Conservation (phyloP, 805 yeast species). For the Metschnikowia lochheadii region DNA sequence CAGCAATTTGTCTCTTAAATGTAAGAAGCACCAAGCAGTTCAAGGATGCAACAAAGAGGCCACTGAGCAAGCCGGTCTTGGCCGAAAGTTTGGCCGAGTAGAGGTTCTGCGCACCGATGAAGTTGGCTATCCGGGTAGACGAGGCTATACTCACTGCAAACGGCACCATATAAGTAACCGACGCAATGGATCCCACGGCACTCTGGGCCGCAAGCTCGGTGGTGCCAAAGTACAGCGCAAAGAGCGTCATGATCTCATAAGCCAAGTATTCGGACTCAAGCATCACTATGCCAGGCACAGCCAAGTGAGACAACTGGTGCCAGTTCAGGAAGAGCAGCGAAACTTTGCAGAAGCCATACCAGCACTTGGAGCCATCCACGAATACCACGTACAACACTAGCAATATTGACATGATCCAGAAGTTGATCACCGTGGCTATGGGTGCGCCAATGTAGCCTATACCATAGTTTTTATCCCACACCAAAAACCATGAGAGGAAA, state of each 20-base stretch:
- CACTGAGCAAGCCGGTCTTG: conserved; percentile 27
- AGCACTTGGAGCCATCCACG: conserved; percentile 64
- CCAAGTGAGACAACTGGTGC: conserved; percentile 34
- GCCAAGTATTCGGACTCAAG: conserved; percentile 44
- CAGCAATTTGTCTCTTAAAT: conserved; percentile 48
- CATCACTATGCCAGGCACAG: conserved; percentile 45
- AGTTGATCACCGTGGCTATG: conserved; percentile 39
- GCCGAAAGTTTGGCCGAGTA: conserved; percentile 36
- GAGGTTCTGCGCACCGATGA: conserved; percentile 41
- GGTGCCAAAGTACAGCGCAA: conserved; percentile 47
- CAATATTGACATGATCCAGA: conserved; percentile 38
- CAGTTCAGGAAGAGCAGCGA: conserved; percentile 32
- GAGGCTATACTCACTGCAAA: conserved; percentile 44
- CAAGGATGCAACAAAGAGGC: conserved; percentile 24
- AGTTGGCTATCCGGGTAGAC: conserved; percentile 43
- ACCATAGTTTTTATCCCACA: conserved; percentile 40
- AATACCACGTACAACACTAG: conserved; percentile 32
- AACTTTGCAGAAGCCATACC: conserved; percentile 55
- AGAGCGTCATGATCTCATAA: conserved; percentile 43
- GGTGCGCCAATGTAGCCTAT: conserved; percentile 44
- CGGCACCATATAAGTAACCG: conserved; percentile 43
- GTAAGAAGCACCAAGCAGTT: conserved; percentile 46
- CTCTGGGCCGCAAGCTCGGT: conserved; percentile 49
- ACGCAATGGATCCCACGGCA: conserved; percentile 45
- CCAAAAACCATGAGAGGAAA: conserved; percentile 36